phyloP scores from a whole-genome alignment of 2,329 filamentous ascomycete species.

The Pseudogymnoascus sp. region DNA sequence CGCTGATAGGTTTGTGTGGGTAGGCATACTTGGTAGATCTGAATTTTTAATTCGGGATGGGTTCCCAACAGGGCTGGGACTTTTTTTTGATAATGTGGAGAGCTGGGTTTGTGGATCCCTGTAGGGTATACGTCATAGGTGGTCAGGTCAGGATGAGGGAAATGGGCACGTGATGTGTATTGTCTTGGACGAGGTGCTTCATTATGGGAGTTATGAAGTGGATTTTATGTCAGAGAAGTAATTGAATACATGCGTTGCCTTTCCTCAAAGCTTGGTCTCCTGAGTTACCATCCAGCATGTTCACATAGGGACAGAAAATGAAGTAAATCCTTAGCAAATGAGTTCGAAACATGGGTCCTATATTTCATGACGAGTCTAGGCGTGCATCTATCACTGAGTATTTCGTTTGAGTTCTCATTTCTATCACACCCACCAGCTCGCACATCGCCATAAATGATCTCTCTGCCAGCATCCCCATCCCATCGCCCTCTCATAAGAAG shows the following conservation, averaged over 20 bases:
- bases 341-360: slow-evolving; percentile 1
- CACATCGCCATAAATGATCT: neutral
- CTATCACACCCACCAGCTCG: neutral
- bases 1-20: neutral
- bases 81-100: neutral
- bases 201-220: no score
- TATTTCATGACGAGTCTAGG: slow-evolving; percentile 4
- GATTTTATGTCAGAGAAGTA: neutral
- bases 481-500: slow-evolving; percentile 2
- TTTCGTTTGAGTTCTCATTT: neutral
- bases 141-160: neutral
- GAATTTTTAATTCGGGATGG: neutral
- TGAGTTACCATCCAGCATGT: neutral
- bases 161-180: neutral
- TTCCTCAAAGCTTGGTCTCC: neutral
- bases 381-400: neutral
- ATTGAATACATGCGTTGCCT: neutral
- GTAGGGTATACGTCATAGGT: neutral
- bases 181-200: neutral
- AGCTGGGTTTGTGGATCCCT: neutral
- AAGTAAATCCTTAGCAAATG: neutral
- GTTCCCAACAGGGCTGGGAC: neutral
- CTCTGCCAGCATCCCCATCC: neutral
- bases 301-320: neutral
- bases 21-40: neutral